These are phyloP conservation scores for Cordyceps cateniannulata DNA, from an alignment of 2,329 filamentous ascomycete genomes.

Conservation along the genomic window DNA sequence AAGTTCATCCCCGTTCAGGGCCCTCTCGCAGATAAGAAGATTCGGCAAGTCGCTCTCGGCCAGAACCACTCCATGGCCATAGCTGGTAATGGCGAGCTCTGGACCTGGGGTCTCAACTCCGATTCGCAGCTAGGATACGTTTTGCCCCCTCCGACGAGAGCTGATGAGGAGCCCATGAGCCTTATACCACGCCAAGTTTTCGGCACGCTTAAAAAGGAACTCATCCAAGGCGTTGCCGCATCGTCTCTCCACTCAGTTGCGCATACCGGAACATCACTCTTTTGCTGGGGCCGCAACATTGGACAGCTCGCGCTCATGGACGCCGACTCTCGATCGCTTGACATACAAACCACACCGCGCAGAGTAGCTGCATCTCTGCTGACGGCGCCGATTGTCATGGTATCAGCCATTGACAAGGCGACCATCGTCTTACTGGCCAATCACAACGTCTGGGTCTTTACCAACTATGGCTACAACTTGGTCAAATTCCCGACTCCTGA, in stretches of 20 bases:
- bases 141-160: conserved; percentile 57
- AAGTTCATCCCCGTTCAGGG: conserved; percentile 76
- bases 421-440: conserved; percentile 82
- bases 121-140: conserved; percentile 82
- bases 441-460: conserved; percentile 87
- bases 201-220: conserved; percentile 81
- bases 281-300: conserved; percentile 91
- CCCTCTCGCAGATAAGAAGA: conserved; percentile 66
- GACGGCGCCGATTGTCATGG: conserved; percentile 63
- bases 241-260: conserved; percentile 89
- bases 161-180: conserved; percentile 80
- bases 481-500: conserved; percentile 73
- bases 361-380: conserved; percentile 78
- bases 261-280: conserved; percentile 73
- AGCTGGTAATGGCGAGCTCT: conserved; percentile 80
- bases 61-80: conserved; percentile 88
- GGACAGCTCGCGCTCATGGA: conserved; percentile 93
- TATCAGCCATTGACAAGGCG: conserved; percentile 84
- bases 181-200: conserved; percentile 81
- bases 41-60: conserved; percentile 74
- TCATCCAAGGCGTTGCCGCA: conserved; percentile 74
- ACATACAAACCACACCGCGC: conserved; percentile 73
- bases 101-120: conserved; percentile 88
- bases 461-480: conserved; percentile 92
- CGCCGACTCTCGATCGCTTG: conserved; percentile 85